Evolutionary conservation across 768 basidiomycete species (phyloP).

Genomic region (Phallus indusiatus): DNA sequence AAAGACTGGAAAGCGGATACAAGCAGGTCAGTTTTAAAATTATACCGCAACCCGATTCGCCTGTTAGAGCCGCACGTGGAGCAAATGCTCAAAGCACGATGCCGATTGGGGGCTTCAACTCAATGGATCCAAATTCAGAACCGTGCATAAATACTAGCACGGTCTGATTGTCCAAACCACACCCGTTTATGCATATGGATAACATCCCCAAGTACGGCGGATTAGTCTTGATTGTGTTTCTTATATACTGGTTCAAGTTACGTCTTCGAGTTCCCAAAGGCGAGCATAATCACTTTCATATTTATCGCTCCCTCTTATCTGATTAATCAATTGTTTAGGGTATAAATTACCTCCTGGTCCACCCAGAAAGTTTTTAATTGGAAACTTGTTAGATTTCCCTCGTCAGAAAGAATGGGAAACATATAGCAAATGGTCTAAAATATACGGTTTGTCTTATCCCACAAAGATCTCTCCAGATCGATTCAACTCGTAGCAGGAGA

Average conservation of each 20-base stretch:
- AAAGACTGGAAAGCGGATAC: no score
- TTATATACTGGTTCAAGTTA: not conserved
- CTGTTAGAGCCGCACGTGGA: no score
- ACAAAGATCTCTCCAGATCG: not conserved
- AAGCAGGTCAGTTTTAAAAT: no score
- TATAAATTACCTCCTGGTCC: constrained; percentile 10
- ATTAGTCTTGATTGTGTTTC: not conserved
- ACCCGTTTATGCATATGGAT: no score
- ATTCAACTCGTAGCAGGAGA: constrained; percentile 13
- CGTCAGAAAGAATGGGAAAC: constrained; percentile 6
- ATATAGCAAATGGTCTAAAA: constrained; percentile 5
- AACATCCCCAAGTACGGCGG: not conserved
- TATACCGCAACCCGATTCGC: no score
- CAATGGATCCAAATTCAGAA: no score
- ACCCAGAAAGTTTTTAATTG: not conserved
- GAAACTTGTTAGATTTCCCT: constrained; percentile 7
- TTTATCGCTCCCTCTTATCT: no score
- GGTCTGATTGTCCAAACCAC: no score
- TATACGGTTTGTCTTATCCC: not conserved
- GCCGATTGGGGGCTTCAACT: no score
- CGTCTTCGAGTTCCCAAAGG: not conserved
- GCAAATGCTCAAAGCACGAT: no score
- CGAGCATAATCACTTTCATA: not conserved
- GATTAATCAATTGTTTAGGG: not conserved
- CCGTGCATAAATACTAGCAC: no score